phyloP scores from a whole-genome alignment of 352 stramenopile species.

The Aphanomyces invadans region DNA sequence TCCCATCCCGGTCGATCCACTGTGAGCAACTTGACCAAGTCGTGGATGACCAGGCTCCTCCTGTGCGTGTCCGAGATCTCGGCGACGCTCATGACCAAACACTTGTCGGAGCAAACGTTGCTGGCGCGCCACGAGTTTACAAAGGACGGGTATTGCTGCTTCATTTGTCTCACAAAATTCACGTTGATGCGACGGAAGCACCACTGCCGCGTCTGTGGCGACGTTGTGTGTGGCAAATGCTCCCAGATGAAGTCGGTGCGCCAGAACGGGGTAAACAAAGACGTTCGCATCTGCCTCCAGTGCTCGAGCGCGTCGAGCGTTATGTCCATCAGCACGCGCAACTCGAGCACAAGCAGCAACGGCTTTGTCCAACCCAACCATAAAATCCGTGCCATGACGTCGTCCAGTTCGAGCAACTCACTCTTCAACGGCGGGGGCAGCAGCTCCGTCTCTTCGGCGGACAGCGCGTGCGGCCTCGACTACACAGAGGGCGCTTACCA shows the following conservation, averaged over 20 bases:
- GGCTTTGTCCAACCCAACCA: slow-evolving; percentile 13
- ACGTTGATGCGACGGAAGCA: slow-evolving; percentile 73
- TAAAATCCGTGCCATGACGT: slow-evolving; percentile 32
- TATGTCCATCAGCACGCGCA: neutral
- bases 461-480: slow-evolving; percentile 39
- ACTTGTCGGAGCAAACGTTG: slow-evolving; percentile 50
- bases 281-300: slow-evolving; percentile 67
- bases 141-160: slow-evolving; percentile 68
- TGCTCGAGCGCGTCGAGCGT: slow-evolving; percentile 48
- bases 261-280: slow-evolving; percentile 51
- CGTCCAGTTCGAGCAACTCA: slow-evolving; percentile 39
- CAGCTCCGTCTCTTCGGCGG: slow-evolving; percentile 41
- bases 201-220: slow-evolving; percentile 75
- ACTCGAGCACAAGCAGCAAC: slow-evolving; percentile 13
- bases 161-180: slow-evolving; percentile 66
- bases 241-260: slow-evolving; percentile 71
- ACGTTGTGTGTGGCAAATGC: slow-evolving; percentile 80
- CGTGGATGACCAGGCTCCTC: slow-evolving; percentile 81
- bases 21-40: slow-evolving; percentile 62
- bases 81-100: slow-evolving; percentile 55
- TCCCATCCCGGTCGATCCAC: slow-evolving; percentile 56
- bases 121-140: slow-evolving; percentile 68
- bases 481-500: slow-evolving; percentile 44
- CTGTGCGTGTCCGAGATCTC: slow-evolving; percentile 57
- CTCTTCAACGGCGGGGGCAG: slow-evolving; percentile 40